These are phyloP conservation scores for Ampelomyces quisqualis DNA, from an alignment of 2,329 filamentous ascomycete species.

Conservation along the genomic window DNA sequence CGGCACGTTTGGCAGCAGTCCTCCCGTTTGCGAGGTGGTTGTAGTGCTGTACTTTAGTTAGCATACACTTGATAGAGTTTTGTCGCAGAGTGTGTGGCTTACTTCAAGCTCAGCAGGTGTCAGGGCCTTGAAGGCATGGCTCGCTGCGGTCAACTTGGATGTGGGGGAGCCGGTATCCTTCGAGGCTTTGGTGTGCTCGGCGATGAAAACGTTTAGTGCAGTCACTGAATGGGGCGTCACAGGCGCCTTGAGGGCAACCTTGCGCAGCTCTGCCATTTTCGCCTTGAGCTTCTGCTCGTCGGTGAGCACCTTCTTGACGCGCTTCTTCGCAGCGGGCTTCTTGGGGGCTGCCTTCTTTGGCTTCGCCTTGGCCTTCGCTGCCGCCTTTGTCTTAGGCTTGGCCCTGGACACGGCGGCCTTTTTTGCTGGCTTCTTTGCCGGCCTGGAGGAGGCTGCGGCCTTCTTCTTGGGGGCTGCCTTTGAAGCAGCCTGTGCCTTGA, in stretches of 20 bases:
- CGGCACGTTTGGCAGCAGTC: slow-evolving; percentile 46
- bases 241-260: slow-evolving; percentile 43
- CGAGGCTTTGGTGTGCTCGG: slow-evolving; percentile 19
- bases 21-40: slow-evolving; percentile 54
- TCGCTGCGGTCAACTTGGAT: slow-evolving; percentile 5
- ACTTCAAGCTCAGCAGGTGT: slow-evolving; percentile 42
- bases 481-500: slow-evolving; percentile 24
- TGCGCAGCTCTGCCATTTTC: slow-evolving; percentile 37
- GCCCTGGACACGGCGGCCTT: slow-evolving; percentile 23
- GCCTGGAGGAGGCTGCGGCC: slow-evolving; percentile 1
- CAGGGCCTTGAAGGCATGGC: slow-evolving; percentile 33
- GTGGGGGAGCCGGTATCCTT: neutral
- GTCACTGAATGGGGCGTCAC: neutral
- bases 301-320: slow-evolving; percentile 28
- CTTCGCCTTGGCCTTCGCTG: slow-evolving; percentile 11
- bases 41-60: slow-evolving; percentile 49
- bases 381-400: neutral
- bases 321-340: slow-evolving; percentile 21
- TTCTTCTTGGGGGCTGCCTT: slow-evolving; percentile 27
- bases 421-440: slow-evolving; percentile 21
- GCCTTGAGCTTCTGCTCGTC: slow-evolving; percentile 32
- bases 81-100: slow-evolving; percentile 3
- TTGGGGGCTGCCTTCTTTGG: slow-evolving; percentile 27
- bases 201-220: slow-evolving; percentile 31
- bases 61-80: neutral